Conservation (phyloP, 371 early-diverging fungal genomes). For the Rhizopus delemar region DNA sequence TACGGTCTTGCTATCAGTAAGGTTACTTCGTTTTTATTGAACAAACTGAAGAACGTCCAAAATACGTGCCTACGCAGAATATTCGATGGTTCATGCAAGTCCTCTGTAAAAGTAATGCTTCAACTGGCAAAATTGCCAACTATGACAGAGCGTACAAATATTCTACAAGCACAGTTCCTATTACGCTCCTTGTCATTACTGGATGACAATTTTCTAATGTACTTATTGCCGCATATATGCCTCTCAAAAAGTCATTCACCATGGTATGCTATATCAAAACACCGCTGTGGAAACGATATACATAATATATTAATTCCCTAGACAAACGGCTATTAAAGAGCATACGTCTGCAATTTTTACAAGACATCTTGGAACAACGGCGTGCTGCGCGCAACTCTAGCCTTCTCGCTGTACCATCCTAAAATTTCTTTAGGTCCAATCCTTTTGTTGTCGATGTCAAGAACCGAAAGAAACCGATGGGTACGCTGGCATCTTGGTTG, state of each 20-base stretch:
- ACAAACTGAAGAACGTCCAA: conserved; percentile 8
- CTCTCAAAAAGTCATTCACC: neutral
- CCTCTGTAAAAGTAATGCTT: conserved; percentile 7
- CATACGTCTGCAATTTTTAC: too few relatives aligned
- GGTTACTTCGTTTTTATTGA: neutral
- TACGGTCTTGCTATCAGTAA: conserved; percentile 20
- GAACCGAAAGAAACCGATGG: too few relatives aligned
- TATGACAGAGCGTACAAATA: neutral
- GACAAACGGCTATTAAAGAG: too few relatives aligned
- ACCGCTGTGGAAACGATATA: too few relatives aligned
- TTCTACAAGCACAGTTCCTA: conserved; percentile 13
- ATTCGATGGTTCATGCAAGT: conserved; percentile 5
- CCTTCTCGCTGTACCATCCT: too few relatives aligned
- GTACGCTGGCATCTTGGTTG: neutral
- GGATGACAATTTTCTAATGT: neutral
- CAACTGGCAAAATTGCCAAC: conserved; percentile 10
- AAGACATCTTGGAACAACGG: too few relatives aligned
- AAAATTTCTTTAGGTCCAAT: too few relatives aligned
- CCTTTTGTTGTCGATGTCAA: too few relatives aligned
- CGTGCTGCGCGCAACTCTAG: too few relatives aligned
- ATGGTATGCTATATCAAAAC: too few relatives aligned
- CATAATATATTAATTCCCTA: too few relatives aligned
- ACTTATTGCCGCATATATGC: neutral
- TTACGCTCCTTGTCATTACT: neutral
- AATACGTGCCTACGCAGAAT: conserved; percentile 13